phyloP scores from a whole-genome alignment of 1,284 basidiomycete genomes.

The Wallemia hederae region DNA sequence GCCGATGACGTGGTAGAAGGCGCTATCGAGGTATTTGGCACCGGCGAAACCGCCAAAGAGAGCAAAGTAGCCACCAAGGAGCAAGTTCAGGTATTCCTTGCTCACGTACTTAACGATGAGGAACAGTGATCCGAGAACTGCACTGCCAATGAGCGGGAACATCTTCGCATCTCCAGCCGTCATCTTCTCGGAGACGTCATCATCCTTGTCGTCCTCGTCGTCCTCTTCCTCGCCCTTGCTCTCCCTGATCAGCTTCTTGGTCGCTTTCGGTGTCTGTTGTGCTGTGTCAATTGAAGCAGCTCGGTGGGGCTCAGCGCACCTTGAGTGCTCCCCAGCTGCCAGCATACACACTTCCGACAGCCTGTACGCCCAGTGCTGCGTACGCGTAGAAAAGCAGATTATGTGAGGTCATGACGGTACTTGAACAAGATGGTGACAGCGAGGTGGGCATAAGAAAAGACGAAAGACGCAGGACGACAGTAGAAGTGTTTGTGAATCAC shows the following conservation, averaged over 20 bases:
- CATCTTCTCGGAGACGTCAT: constrained; percentile 27
- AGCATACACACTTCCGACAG: not conserved
- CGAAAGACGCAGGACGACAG: too few species aligned
- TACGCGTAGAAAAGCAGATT: not conserved
- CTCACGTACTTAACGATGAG: constrained; percentile 43
- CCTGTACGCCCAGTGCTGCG: not conserved
- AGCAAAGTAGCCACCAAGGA: constrained; percentile 20
- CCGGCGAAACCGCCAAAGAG: constrained; percentile 20
- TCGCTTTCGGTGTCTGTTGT: not conserved
- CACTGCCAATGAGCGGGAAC: constrained; percentile 35
- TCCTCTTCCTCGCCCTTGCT: constrained; percentile 11
- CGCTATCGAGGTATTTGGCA: constrained; percentile 5
- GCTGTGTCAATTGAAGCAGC: not conserved
- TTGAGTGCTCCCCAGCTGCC: constrained; percentile 1
- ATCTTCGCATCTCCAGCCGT: constrained; percentile 38
- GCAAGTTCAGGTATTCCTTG: constrained; percentile 48
- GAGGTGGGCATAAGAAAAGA: too few species aligned
- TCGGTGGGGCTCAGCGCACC: not conserved
- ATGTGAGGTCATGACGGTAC: not conserved
- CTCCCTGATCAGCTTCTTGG: not conserved
- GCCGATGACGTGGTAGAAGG: constrained; percentile 2
- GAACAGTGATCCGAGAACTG: constrained; percentile 34
- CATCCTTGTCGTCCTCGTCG: constrained; percentile 22
- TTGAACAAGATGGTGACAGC: not conserved
- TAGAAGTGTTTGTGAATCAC: too few species aligned